Base-by-base conservation (phyloP, 2,329 filamentous ascomycete genomes). In the Chaetomium olivaceum region DNA sequence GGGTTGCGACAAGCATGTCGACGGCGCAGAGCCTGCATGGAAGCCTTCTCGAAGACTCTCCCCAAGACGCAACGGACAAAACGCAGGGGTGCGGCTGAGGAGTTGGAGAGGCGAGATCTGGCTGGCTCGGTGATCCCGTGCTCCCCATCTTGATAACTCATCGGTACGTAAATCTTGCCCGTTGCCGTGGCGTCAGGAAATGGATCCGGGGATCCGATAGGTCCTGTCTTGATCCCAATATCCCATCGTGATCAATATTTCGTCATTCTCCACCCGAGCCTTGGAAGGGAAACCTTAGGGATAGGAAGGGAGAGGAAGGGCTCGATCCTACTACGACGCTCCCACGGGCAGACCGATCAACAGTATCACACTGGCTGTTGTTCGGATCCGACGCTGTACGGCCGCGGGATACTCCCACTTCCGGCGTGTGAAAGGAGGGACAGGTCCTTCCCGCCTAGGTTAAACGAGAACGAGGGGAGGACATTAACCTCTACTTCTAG, bases 11-110 rank as follows among this genome's bases (percentile, higher is more conserved):
- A 33, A 43, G 58, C 64, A 66, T 46, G 61, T 31, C 51, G 48
- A 54, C 62, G 64, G 64, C 67, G 59, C 60, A 39, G 63, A 33
- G 57, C 9, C 58, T 54, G 68, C 67, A 58, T 64, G 62, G 68
- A 71, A 71, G 66, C 36, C 52, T 70, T 71, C 70, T 25, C 69
- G 70, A 71, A 71, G 43, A 39, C 48, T 52, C 51, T 39, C 23
- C 46, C 46, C 46, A 19, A 58, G 46, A 64, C 36, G 29, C 33
- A 52, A 50, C 61, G 29, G 33, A 33, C 25, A 7, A 43, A 43
- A 66, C 25, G 68, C 67, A 69, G 65, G 67, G 65, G 63, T 64
- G 65, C 59, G 67, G 67, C 65, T 65, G 60, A 62, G 59, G 48
- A 36, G 48, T 27, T n/a, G 59, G 51, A 23, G 19, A 31, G 51